phyloP scores from a whole-genome alignment of 208 protist species.

The Crithidia mellificae region DNA sequence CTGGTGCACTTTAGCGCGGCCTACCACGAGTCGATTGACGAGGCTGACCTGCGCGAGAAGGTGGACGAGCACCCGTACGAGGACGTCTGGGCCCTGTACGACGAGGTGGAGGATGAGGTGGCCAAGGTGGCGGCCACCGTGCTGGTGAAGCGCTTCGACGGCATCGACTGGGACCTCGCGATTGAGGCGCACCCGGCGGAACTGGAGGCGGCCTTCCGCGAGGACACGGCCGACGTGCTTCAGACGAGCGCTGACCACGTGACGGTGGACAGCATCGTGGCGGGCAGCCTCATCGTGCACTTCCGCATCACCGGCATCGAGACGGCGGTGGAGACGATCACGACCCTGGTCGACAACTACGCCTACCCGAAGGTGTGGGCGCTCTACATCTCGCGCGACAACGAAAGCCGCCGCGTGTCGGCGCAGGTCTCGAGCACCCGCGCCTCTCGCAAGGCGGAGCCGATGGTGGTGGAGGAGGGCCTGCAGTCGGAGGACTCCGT shows the following conservation, averaged over 20 bases:
- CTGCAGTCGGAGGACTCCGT: slow-evolving; percentile 45
- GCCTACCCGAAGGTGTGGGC: slow-evolving; percentile 45
- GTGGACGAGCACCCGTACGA: slow-evolving; percentile 43
- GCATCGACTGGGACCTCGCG: slow-evolving; percentile 55
- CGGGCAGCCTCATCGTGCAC: slow-evolving; percentile 28
- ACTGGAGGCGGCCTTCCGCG: slow-evolving; percentile 37
- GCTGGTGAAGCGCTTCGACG: slow-evolving; percentile 44
- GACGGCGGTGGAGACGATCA: slow-evolving; percentile 8
- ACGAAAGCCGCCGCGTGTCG: no score
- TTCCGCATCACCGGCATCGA: slow-evolving; percentile 37
- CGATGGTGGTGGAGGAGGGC: slow-evolving; percentile 39
- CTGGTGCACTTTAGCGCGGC: slow-evolving; percentile 23
- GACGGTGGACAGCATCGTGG: slow-evolving; percentile 26
- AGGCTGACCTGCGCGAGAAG: slow-evolving; percentile 30
- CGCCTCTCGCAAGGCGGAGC: slow-evolving; percentile 26
- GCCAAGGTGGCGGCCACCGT: slow-evolving; percentile 26
- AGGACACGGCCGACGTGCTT: slow-evolving; percentile 37
- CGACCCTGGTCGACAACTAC: slow-evolving; percentile 32
- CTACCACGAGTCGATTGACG: slow-evolving; percentile 15
- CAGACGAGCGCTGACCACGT: slow-evolving; percentile 1
- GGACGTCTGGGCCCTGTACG: slow-evolving; percentile 51
- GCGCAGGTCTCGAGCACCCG: slow-evolving; percentile 21
- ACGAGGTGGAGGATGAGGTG: slow-evolving; percentile 36
- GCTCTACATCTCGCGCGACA: slow-evolving; percentile 33
- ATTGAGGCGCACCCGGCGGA: slow-evolving; percentile 26